These are phyloP conservation scores for Dothistroma pini DNA, from an alignment of 2,329 filamentous ascomycete species.

Conservation along the genomic window DNA sequence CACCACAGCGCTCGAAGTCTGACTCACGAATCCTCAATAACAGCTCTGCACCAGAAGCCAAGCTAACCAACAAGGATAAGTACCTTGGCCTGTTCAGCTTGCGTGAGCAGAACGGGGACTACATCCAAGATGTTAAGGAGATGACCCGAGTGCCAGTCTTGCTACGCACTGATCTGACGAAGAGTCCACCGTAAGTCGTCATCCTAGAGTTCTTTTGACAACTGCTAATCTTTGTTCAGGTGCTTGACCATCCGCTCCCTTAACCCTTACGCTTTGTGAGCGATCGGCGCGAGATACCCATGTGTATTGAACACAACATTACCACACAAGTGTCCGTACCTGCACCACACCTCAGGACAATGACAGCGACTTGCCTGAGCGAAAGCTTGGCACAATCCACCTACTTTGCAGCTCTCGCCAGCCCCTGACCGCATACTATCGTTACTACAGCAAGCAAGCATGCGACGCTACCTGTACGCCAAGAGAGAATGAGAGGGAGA, in stretches of 20 bases:
- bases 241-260: slow-evolving; percentile 80
- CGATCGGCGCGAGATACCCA: not conserved
- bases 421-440: slow-evolving; percentile 28
- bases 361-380: slow-evolving; percentile 13
- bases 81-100: slow-evolving; percentile 87
- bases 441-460: slow-evolving; percentile 9
- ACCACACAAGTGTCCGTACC: slow-evolving; percentile 8
- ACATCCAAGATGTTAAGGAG: slow-evolving; percentile 97
- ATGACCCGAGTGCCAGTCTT: slow-evolving; percentile 98
- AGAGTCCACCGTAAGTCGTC: slow-evolving; percentile 94
- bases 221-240: slow-evolving; percentile 41
- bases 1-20: slow-evolving; percentile 82
- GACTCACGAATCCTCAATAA: slow-evolving; percentile 82
- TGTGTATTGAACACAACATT: slow-evolving; percentile 3
- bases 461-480: not conserved
- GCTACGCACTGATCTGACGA: slow-evolving; percentile 93
- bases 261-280: slow-evolving; percentile 67
- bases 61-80: slow-evolving; percentile 90
- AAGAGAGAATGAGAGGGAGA: slow-evolving; percentile 1
- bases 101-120: slow-evolving; percentile 87
- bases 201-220: slow-evolving; percentile 37
- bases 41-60: slow-evolving; percentile 69
- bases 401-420: slow-evolving; percentile 12
- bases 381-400: slow-evolving; percentile 13
- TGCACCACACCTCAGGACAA: slow-evolving; percentile 19